Base-by-base conservation (phyloP, 441 rosid species). In the Geranium incanum region DNA sequence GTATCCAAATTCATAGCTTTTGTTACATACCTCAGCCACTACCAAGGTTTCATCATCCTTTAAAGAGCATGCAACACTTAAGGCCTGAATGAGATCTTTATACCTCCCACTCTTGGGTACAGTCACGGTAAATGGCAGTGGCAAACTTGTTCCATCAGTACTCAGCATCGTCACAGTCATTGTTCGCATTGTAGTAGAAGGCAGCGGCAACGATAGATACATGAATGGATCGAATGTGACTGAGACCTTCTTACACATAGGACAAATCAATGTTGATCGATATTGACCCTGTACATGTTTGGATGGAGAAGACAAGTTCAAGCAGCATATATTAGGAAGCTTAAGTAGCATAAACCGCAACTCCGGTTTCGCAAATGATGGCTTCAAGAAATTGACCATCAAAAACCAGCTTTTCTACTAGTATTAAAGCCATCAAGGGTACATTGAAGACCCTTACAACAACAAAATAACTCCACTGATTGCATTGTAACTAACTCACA, bases 201-300 rank as follows among this genome's bases (percentile, higher is more conserved):
- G 90, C 71, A 89, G 78, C 28, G 95, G 95, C 71, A 89, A 83
- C 38, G 95, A 86, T 59, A 89, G 83, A 68, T 87, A 87, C 89
- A 87, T 89, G 77, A 89, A 89, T 66, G 95, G 92, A 80, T 89
- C 95, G 76, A 89, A 87, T 70, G 87, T 89, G 70, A 85, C 78
- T 68, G 95, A 89, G 62, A 87, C 81, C 79, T 82, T 89, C 79
- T 78, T 86, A 87, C 92, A 89, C 74, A 79, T 70, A 75, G 95
- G 95, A 78, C 95, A 89, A 66, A 87, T 87, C 79, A 89, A 78
- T 68, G 92, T 89, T 80, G 95, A 89, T 78, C 86, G 86, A 82
- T 81, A 89, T 81, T 89, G 95, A 65, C 92, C 95, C 95, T 89
- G 78, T 33, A 59, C 19, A 75, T 77, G 79, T 67, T 33, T 39